Conservation (phyloP, 2,329 filamentous ascomycete species). For the Cordyceps militaris region DNA sequence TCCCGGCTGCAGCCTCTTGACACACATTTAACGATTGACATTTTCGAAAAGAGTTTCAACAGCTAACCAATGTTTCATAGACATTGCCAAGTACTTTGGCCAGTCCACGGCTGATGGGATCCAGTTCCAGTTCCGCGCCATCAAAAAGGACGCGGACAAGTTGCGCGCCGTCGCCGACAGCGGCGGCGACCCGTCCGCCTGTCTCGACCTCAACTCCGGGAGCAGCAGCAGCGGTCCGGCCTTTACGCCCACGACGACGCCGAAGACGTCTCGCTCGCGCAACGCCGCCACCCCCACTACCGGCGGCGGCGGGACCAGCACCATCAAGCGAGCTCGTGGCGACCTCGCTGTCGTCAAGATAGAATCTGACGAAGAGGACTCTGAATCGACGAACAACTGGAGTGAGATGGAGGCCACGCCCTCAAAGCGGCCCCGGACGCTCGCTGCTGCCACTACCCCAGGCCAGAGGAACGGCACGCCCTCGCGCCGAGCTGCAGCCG, state of each 20-base stretch:
- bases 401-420: conserved; percentile 31
- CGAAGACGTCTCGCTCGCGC: conserved; percentile 23
- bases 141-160: conserved; percentile 46
- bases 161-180: conserved; percentile 38
- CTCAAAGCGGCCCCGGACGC: conserved; percentile 28
- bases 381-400: conserved; percentile 21
- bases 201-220: conserved; percentile 25
- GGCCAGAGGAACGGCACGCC: conserved; percentile 21
- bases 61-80: conserved; percentile 26
- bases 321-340: conserved; percentile 9
- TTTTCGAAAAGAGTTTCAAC: background rate
- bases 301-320: conserved; percentile 20
- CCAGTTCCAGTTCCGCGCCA: conserved; percentile 52
- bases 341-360: conserved; percentile 14
- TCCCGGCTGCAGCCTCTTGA: background rate
- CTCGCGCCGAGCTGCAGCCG: conserved; percentile 26
- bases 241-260: conserved; percentile 21
- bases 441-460: conserved; percentile 12
- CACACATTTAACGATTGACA: background rate
- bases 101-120: conserved; percentile 51
- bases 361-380: conserved; percentile 19
- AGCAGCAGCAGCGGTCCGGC: conserved; percentile 17
- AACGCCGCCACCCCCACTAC: conserved; percentile 13
- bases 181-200: conserved; percentile 39
- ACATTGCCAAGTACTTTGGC: conserved; percentile 53